A percentile compares a stretch with the other conserved stretches of the same genome.
Evolutionary conservation across 1,139 yeast genomes (phyloP).

Genomic region (Martiniozyma asiatica): DNA sequence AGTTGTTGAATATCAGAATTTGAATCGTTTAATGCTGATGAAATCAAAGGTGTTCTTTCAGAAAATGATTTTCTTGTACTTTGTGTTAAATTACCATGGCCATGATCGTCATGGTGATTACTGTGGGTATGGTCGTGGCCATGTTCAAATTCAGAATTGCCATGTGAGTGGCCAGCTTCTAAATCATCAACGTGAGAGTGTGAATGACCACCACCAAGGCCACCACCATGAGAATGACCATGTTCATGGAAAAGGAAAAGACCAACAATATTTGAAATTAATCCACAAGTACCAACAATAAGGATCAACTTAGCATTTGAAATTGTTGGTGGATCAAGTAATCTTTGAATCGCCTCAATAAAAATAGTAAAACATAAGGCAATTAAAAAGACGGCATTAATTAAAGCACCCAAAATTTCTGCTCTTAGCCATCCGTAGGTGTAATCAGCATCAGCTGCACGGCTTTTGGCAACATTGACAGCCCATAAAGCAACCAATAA

Average conservation of each 20-base stretch:
- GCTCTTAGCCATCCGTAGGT: slow-evolving; percentile 98
- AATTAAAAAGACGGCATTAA: slow-evolving; percentile 83
- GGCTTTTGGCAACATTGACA: slow-evolving; percentile 72
- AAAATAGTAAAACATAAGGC: slow-evolving; percentile 89
- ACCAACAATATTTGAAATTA: slow-evolving; percentile 73
- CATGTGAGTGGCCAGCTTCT: slow-evolving; percentile 8
- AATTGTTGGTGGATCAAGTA: slow-evolving; percentile 69
- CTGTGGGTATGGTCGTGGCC: slow-evolving; percentile 11
- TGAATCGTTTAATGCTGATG: slow-evolving; percentile 7
- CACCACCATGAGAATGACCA: slow-evolving; percentile 38
- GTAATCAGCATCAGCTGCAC: slow-evolving; percentile 75
- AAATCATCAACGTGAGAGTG: slow-evolving; percentile 10
- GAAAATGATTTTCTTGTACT: background rate
- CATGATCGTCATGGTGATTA: slow-evolving; percentile 8
- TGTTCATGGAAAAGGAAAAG: slow-evolving; percentile 84
- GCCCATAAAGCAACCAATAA: slow-evolving; percentile 93
- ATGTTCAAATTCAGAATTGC: no score
- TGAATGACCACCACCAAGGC: slow-evolving; percentile 9
- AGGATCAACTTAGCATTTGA: slow-evolving; percentile 71
- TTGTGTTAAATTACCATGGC: slow-evolving; percentile 5
- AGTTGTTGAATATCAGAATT: slow-evolving; percentile 21
- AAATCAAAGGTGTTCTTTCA: background rate
- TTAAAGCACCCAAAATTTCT: slow-evolving; percentile 84
- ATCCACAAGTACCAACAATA: slow-evolving; percentile 73
- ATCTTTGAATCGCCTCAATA: slow-evolving; percentile 85